These are phyloP conservation scores for Torulaspora franciscae DNA, from an alignment of 805 yeast species.

Conservation along the genomic window DNA sequence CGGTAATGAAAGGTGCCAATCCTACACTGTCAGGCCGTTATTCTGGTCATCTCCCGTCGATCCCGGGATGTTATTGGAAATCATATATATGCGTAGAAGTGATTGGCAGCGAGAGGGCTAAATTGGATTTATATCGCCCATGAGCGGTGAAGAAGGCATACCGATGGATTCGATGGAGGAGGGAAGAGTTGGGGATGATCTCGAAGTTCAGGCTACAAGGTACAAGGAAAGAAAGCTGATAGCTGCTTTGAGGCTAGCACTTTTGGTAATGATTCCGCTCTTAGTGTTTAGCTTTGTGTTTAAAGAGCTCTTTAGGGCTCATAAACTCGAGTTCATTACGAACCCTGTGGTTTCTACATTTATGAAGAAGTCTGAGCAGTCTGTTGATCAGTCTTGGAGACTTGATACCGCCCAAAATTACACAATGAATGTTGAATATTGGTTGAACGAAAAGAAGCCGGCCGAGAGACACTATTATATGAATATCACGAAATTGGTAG, in stretches of 20 bases:
- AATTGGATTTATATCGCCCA: background rate
- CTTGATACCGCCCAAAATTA: constrained; percentile 28
- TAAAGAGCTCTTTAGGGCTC: background rate
- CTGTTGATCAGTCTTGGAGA: constrained; percentile 21
- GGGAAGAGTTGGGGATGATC: background rate
- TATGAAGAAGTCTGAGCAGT: constrained; percentile 3
- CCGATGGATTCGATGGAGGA: background rate
- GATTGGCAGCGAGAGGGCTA: background rate
- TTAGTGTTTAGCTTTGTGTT: constrained; percentile 5
- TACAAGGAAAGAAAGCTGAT: constrained; percentile 2
- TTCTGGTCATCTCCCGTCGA: no score
- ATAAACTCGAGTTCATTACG: constrained; percentile 2
- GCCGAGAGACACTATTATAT: constrained; percentile 25
- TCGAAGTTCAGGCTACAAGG: constrained; percentile 1
- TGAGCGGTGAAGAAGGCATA: background rate
- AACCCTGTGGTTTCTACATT: background rate
- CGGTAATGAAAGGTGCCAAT: background rate
- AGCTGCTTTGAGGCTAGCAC: background rate
- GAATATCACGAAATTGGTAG: constrained; percentile 19
- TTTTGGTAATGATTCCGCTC: constrained; percentile 3
- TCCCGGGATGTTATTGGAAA: background rate
- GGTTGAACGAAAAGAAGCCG: constrained; percentile 21
- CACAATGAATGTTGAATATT: constrained; percentile 18
- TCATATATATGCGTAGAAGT: background rate
- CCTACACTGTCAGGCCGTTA: no score